phyloP scores from a whole-genome alignment of 83 land plant species.

The Thuja plicata region DNA sequence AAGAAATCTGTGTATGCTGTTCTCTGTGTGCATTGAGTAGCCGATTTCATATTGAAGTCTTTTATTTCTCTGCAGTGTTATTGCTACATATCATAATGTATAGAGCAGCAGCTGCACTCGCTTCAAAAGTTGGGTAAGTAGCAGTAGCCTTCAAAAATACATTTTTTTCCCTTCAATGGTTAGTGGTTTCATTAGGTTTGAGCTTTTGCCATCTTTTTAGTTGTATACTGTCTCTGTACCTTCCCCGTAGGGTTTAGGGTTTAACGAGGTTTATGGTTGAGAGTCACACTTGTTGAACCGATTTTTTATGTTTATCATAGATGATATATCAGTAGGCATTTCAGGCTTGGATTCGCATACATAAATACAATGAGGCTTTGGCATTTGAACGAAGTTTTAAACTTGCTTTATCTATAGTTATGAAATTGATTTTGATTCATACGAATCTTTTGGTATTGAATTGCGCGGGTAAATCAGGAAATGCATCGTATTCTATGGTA shows the following conservation, averaged over 20 bases:
- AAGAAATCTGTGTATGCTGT: not conserved
- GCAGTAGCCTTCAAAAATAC: not conserved
- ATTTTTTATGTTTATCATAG: not conserved
- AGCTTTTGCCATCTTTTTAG: not conserved
- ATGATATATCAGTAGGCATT: not conserved
- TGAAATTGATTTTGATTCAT: not conserved
- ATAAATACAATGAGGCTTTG: not conserved
- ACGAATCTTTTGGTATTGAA: not conserved
- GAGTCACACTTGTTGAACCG: not conserved
- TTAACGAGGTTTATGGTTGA: not conserved
- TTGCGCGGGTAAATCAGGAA: not conserved
- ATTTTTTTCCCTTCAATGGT: not conserved
- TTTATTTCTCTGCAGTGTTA: not conserved
- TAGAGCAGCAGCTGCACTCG: constrained; percentile 7
- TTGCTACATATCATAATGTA: not conserved
- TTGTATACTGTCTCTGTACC: not conserved
- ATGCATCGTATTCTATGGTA: not conserved
- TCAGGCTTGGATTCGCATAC: not conserved
- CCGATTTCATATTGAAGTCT: not conserved
- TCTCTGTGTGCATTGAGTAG: not conserved
- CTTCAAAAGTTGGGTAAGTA: not conserved
- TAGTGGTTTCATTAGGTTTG: not conserved
- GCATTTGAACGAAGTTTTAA: not conserved
- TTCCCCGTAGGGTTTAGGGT: constrained; percentile 1
- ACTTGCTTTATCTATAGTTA: too few relatives aligned